Evolutionary conservation across 306 rosid genomes (phyloP).

Genomic region (Abrus pulchellus): DNA sequence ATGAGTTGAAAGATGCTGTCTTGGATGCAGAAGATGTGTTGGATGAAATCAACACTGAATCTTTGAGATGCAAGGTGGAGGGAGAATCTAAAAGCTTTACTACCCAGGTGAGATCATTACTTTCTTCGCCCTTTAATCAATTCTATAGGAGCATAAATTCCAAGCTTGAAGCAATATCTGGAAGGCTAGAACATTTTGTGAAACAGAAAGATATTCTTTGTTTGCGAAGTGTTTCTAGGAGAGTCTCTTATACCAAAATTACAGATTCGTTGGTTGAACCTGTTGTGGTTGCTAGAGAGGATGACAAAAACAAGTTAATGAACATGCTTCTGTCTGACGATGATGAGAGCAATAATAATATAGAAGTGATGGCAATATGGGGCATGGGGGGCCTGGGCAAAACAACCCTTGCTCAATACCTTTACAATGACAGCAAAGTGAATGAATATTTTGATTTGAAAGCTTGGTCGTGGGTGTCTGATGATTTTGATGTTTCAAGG

Average conservation of each 20-base stretch:
- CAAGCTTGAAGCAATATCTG: slow-evolving; percentile 41
- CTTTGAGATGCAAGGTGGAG: not conserved
- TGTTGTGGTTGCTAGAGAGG: slow-evolving; percentile 51
- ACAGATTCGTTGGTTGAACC: slow-evolving; percentile 59
- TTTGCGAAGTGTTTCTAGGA: slow-evolving; percentile 42
- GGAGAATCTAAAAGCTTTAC: not conserved
- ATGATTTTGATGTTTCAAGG: slow-evolving; percentile 48
- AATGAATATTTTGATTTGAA: slow-evolving; percentile 25
- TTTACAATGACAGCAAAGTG: slow-evolving; percentile 40
- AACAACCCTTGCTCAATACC: slow-evolving; percentile 52
- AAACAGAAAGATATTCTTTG: slow-evolving; percentile 55
- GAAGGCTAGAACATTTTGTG: slow-evolving; percentile 48
- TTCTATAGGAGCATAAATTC: slow-evolving; percentile 47
- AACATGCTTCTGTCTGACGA: slow-evolving; percentile 34
- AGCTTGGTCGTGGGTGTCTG: slow-evolving; percentile 52
- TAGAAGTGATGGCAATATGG: slow-evolving; percentile 40
- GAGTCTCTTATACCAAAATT: slow-evolving; percentile 23
- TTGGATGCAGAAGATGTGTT: slow-evolving; percentile 39
- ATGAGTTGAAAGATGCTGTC: slow-evolving; percentile 32
- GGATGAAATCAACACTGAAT: slow-evolving; percentile 17
- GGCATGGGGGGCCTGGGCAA: slow-evolving; percentile 58
- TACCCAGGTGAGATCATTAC: slow-evolving; percentile 47
- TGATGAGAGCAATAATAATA: not conserved
- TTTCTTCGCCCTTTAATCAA: slow-evolving; percentile 42
- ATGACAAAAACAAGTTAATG: slow-evolving; percentile 47